Evolutionary conservation across 352 stramenopile genomes (phyloP).

Genomic region (Ophiocytium majus): DNA sequence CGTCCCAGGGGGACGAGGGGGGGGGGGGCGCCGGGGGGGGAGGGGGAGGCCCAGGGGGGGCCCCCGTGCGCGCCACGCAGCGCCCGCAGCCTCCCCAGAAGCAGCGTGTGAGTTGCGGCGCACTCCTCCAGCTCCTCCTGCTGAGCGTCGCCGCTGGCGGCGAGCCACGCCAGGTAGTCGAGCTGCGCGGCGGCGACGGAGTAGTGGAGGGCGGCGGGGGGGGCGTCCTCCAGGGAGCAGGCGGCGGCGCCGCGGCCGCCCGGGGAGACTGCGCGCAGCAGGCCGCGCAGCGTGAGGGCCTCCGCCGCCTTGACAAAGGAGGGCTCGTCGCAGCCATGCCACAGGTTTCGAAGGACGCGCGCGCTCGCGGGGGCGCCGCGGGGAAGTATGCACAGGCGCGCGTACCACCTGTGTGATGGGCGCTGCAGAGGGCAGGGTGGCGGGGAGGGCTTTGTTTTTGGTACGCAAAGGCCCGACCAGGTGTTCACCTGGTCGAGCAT

Average conservation of each 20-base stretch:
- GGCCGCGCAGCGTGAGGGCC: neutral
- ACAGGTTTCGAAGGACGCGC: neutral
- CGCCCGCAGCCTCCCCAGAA: neutral
- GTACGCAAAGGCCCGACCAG: too few species aligned
- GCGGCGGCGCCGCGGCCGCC: neutral
- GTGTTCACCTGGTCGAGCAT: too few species aligned
- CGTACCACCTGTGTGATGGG: too few species aligned
- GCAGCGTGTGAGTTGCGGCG: neutral
- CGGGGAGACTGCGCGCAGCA: neutral
- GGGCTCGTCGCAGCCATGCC: neutral
- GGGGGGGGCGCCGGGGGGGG: neutral
- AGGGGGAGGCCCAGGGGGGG: neutral
- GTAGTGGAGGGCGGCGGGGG: neutral
- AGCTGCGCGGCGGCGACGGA: neutral
- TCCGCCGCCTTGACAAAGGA: neutral
- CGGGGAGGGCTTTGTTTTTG: too few species aligned
- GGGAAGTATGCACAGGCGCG: neutral
- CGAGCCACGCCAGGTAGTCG: neutral
- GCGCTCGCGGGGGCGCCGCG: neutral
- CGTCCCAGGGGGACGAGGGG: neutral
- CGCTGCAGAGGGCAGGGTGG: too few species aligned
- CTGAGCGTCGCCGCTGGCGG: neutral
- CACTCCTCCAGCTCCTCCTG: constrained; percentile 12
- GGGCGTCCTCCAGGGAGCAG: neutral
- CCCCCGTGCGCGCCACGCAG: neutral